Evolutionary conservation across 768 basidiomycete species (phyloP), one percentile per base, ranked within the genome.

Genomic region (Auricularia auricula-judae): DNA sequence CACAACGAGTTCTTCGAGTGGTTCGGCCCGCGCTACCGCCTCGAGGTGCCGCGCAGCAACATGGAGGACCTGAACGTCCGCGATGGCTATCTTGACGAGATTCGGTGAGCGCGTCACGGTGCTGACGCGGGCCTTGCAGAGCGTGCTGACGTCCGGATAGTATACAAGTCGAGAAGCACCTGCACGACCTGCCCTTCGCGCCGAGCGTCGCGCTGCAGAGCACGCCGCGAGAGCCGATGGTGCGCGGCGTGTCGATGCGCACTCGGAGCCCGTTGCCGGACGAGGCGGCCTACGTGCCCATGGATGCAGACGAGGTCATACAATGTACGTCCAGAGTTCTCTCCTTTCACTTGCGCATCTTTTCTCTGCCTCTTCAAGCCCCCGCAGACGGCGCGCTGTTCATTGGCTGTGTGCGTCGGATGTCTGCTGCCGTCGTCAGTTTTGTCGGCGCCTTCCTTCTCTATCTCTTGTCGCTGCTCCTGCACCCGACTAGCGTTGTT

Each of bases 1-100:
- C 93, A 86, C 85, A 91, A 87, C 74, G 84, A 87, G 68, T 96
- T 93, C 73, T 91, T 98, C 72, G 96, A 98, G 74, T 99, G 94
- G 87, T 98, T 95, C 73, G 97, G 95, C 0, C 96, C 96, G 16
- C 79, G 94, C 66, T 99, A 95, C 75, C 81, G 94, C 66, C 79
- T 99, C 43, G 95, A 98, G 71, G 95, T 99, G 1, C 81, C 86
- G 33, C 81, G 84, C 67, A 98, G 89, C 70, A 98, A 98, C 71
- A 92, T 96, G 89, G 94, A 97, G 66, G 93, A 98, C 71, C 76
- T 91, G 70, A 99, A 98, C 72, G 75, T 87, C 65, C 84, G 82
- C 67, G 89, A 95, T 68, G 84, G 84, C 10, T 89, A 90, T 35
- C 75, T 98, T 39, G 87, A 96, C 65, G 80, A 80, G 69, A 87